Base-by-base conservation (phyloP, 495 filamentous ascomycete genomes). In the Niebla homalea region DNA sequence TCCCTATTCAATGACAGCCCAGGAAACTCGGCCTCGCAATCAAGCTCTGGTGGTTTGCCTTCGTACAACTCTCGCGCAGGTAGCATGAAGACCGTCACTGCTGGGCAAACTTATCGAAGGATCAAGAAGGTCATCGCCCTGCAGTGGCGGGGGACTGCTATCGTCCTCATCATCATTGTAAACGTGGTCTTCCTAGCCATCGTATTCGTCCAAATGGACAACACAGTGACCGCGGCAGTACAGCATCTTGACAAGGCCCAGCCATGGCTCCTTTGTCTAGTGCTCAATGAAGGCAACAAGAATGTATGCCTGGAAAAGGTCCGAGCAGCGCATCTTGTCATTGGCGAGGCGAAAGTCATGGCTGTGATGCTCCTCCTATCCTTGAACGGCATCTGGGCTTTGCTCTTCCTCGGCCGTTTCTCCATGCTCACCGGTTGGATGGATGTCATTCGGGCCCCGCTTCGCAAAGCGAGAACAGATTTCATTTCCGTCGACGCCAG, bases 161-260 rank as follows among this genome's bases (percentile, higher is more conserved):
- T 96, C 38, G 87, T 94, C 19, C 68, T 89, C 29, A 79, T 94
- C 57, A 93, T 97, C 53, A 72, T 96, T 48, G 75, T 76, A 40
- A 88, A 96, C 62, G 85, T 95, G 41, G 78, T 97, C 54, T 89
- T 93, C 71, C 90, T 97, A 61, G 80, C 88, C 8, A 75, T 93
- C 18, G 75, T 94, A 49, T 97, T 96, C 64, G 79, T 97, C 50
- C 81, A 84, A 58, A 73, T 94, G 55, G 85, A 98, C 63, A 76
- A 75, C 40, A 76, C 83, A 5, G 70, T 83, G 8, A 63, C 75
- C 43, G 61, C 73, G 26, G 77, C 78, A 3, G 63, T 66, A 14
- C 60, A 70, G 20, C 71, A 88, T 61, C 52, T 72, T 0, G 54
- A 54, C 1, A 74, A 78, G 41, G 76, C 80, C 4, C 51, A 64